A percentile compares a stretch with the other conserved stretches of the same genome.
phyloP scores from a whole-genome alignment of 352 stramenopile species.

The Phytophthora melonis region DNA sequence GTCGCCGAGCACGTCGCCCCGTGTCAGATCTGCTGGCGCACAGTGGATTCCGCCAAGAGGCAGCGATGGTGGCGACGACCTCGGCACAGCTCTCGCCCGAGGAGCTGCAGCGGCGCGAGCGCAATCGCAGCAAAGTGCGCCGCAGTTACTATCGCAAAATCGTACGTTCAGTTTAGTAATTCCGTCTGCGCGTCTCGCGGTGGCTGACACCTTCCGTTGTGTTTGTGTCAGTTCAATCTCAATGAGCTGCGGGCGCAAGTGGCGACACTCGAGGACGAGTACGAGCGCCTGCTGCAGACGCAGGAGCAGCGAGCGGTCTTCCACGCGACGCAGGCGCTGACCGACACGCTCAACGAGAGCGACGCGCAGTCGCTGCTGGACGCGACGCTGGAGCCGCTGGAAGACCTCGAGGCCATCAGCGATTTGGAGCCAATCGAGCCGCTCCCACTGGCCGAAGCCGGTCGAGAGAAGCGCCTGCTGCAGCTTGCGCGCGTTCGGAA shows the following conservation, averaged over 20 bases:
- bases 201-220: not conserved
- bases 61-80: constrained; percentile 17
- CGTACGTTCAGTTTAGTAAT: constrained; percentile 20
- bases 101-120: constrained; percentile 54
- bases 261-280: constrained; percentile 53
- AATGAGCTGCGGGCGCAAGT: constrained; percentile 57
- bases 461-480: constrained; percentile 35
- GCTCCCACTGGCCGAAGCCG: constrained; percentile 18
- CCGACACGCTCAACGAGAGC: constrained; percentile 20
- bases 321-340: constrained; percentile 23
- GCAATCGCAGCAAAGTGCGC: constrained; percentile 62
- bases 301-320: constrained; percentile 32
- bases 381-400: constrained; percentile 33
- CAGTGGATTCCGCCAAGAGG: constrained; percentile 4
- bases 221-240: constrained; percentile 47
- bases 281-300: constrained; percentile 47
- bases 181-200: constrained; percentile 4
- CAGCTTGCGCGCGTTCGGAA: constrained; percentile 48
- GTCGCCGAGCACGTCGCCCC: not conserved
- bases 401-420: constrained; percentile 28
- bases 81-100: constrained; percentile 38
- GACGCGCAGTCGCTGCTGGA: constrained; percentile 35
- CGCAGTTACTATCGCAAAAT: constrained; percentile 69
- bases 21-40: not conserved
- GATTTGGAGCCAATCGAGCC: constrained; percentile 34